Percentiles rank a stretch among this genome's conserved stretches.
phyloP scores from a whole-genome alignment of 1,139 yeast genomes.

The Sugiyamaella neomexicana region DNA sequence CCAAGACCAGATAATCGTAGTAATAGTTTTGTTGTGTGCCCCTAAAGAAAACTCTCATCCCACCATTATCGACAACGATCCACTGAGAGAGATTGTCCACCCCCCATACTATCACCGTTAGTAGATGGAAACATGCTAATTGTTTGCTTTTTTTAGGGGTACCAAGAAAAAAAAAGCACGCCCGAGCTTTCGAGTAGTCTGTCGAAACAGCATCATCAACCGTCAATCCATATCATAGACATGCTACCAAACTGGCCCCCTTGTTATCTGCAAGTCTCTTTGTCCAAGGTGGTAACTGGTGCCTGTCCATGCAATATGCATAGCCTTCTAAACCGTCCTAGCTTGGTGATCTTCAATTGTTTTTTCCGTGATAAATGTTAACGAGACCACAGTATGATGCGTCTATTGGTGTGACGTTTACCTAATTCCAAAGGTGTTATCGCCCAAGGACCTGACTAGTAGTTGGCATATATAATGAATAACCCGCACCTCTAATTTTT shows the following conservation, averaged over 20 bases:
- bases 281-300: slow-evolving; percentile 13
- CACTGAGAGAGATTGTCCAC: too few species aligned
- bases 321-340: slow-evolving; percentile 4
- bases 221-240: slow-evolving; percentile 4
- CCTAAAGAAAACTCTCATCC: too few species aligned
- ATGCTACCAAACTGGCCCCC: slow-evolving; percentile 1
- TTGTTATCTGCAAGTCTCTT: slow-evolving; percentile 16
- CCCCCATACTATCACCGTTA: too few species aligned
- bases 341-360: slow-evolving; percentile 11
- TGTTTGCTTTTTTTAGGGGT: not conserved
- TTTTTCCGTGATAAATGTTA: slow-evolving; percentile 6
- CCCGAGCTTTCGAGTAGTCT: not conserved
- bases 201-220: not conserved
- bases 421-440: slow-evolving; percentile 2
- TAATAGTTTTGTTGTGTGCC: too few species aligned
- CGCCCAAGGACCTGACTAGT: slow-evolving; percentile 1
- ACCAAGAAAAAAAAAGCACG: not conserved
- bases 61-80: too few species aligned
- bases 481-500: slow-evolving; percentile 1
- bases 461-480: not conserved
- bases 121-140: not conserved
- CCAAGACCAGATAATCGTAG: too few species aligned
- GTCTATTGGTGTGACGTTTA: slow-evolving; percentile 13
- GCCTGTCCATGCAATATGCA: slow-evolving; percentile 5
- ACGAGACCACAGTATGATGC: slow-evolving; percentile 4